phyloP scores from a whole-genome alignment of 2,329 filamentous ascomycete species.

The Hypoxylon sp. region DNA sequence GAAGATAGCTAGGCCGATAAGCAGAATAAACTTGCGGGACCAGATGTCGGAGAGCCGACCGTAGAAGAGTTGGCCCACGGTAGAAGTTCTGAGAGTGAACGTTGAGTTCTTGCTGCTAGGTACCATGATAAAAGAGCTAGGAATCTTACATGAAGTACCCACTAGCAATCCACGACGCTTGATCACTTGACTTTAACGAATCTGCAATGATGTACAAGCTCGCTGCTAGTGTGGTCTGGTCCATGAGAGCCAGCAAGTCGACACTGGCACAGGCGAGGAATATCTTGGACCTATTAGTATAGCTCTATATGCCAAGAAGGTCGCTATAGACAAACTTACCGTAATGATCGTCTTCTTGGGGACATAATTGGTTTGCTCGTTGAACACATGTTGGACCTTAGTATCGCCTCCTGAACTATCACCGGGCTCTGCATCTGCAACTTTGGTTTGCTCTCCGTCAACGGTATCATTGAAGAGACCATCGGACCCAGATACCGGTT shows the following conservation, averaged over 20 bases:
- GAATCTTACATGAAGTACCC: constrained; percentile 62
- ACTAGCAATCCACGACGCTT: constrained; percentile 63
- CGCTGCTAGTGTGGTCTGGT: constrained; percentile 64
- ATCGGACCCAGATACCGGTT: constrained; percentile 7
- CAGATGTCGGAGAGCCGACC: constrained; percentile 57
- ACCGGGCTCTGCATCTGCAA: constrained; percentile 9
- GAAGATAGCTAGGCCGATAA: constrained; percentile 53
- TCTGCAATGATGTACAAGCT: constrained; percentile 64
- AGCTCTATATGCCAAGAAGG: background rate
- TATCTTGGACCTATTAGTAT: constrained; percentile 52
- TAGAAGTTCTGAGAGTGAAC: constrained; percentile 51
- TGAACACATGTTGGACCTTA: constrained; percentile 52
- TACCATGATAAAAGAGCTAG: constrained; percentile 21
- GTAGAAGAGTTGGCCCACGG: constrained; percentile 57
- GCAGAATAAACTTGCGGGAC: constrained; percentile 54
- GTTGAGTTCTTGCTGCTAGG: background rate
- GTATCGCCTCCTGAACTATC: constrained; percentile 2
- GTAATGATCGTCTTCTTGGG: constrained; percentile 60
- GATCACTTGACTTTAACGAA: constrained; percentile 56
- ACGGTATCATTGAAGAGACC: constrained; percentile 3
- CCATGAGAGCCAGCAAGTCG: constrained; percentile 64
- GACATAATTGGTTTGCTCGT: constrained; percentile 66
- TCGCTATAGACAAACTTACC: constrained; percentile 44
- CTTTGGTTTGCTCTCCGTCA: constrained; percentile 1
- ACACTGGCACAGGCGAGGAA: constrained; percentile 65